These are phyloP conservation scores for Ceriops zippeliana DNA, from an alignment of 345 rosid species.

Conservation along the genomic window DNA sequence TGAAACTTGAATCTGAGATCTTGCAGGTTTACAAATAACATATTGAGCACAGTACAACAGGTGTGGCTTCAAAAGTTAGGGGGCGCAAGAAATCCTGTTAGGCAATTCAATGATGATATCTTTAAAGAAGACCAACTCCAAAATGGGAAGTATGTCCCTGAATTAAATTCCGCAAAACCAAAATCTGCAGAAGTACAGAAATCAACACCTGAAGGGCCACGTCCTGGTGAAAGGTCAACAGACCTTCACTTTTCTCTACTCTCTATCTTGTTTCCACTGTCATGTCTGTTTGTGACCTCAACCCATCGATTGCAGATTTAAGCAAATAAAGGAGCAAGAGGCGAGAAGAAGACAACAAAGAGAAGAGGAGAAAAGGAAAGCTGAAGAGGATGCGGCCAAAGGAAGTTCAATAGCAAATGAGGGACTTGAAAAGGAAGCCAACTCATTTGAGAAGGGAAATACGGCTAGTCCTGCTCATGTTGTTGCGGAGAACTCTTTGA, in stretches of 20 bases:
- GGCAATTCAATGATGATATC: conserved; percentile 39
- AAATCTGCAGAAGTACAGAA: conserved; percentile 36
- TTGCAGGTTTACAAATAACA: conserved; percentile 86
- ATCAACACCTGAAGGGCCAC: conserved; percentile 48
- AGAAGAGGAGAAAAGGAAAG: conserved; percentile 57
- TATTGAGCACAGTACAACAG: conserved; percentile 84
- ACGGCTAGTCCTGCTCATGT: conserved; percentile 22
- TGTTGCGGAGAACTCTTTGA: conserved; percentile 20
- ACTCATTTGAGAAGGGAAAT: conserved; percentile 23
- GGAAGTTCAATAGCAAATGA: conserved; percentile 23
- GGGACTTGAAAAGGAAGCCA: conserved; percentile 9
- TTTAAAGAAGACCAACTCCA: conserved; percentile 38
- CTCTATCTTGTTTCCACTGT: not conserved
- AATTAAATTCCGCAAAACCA: conserved; percentile 28
- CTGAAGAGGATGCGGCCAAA: conserved; percentile 39
- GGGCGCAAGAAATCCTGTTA: conserved; percentile 59
- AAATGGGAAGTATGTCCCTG: conserved; percentile 41
- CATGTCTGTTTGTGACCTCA: conserved; percentile 16
- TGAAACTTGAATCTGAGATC: conserved; percentile 6
- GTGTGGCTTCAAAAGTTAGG: conserved; percentile 93
- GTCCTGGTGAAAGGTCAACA: conserved; percentile 72
- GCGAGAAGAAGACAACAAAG: conserved; percentile 55
- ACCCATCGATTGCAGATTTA: conserved; percentile 53
- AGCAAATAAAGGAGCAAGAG: conserved; percentile 75
- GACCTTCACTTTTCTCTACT: not conserved